A percentile compares a stretch with the other conserved stretches of the same genome.
These are phyloP conservation scores for Xylaria grammica DNA, from an alignment of 495 filamentous ascomycete species.

Conservation along the genomic window DNA sequence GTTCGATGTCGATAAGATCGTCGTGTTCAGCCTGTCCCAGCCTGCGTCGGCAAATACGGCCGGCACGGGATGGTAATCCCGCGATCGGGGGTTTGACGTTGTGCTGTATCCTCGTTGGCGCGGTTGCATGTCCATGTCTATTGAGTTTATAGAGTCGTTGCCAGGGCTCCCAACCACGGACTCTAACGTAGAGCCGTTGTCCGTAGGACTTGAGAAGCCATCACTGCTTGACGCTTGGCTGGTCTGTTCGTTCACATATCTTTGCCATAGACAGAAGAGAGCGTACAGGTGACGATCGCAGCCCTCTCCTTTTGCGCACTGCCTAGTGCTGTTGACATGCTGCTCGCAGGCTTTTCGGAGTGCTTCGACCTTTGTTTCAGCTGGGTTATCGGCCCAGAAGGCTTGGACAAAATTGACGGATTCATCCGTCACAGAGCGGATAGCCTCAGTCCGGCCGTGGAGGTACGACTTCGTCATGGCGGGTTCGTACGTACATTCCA, in stretches of 20 bases:
- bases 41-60: slow-evolving; percentile 84
- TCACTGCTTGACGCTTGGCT: slow-evolving; percentile 57
- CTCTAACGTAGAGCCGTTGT: slow-evolving; percentile 52
- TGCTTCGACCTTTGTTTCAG: slow-evolving; percentile 80
- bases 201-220: slow-evolving; percentile 64
- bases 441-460: slow-evolving; percentile 93
- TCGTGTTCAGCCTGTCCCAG: slow-evolving; percentile 95
- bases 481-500: slow-evolving; percentile 96
- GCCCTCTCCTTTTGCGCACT: slow-evolving; percentile 91
- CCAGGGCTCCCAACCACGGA: slow-evolving; percentile 61
- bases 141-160: slow-evolving; percentile 53
- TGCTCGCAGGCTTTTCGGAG: slow-evolving; percentile 81
- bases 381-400: slow-evolving; percentile 92
- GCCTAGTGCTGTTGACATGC: slow-evolving; percentile 79
- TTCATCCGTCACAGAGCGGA: slow-evolving; percentile 83
- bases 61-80: slow-evolving; percentile 60
- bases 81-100: slow-evolving; percentile 38
- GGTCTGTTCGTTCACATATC: slow-evolving; percentile 76
- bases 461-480: slow-evolving; percentile 96
- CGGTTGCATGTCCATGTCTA: slow-evolving; percentile 33
- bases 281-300: slow-evolving; percentile 94
- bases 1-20: slow-evolving; percentile 95
- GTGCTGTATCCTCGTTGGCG: slow-evolving; percentile 45
- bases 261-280: slow-evolving; percentile 93
- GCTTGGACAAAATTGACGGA: slow-evolving; percentile 85